Percentiles rank a stretch among this genome's conserved stretches.
These are phyloP conservation scores for Hamigera avellanea DNA, from an alignment of 495 filamentous ascomycete genomes.

Conservation along the genomic window DNA sequence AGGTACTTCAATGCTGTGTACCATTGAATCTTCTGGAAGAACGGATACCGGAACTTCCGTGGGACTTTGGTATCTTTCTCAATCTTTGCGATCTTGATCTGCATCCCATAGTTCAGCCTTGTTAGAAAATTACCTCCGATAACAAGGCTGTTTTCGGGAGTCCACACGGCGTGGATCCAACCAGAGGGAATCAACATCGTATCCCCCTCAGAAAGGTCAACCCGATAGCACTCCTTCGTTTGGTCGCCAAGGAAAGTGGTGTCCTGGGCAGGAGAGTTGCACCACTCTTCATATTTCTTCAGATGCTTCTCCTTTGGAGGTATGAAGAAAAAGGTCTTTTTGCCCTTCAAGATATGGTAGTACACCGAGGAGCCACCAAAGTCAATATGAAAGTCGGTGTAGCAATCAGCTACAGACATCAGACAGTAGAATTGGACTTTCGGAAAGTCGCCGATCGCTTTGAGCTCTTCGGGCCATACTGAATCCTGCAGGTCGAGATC, in stretches of 20 bases:
- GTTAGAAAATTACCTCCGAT: slow-evolving; percentile 73
- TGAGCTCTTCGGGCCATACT: slow-evolving; percentile 56
- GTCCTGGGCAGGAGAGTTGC: slow-evolving; percentile 60
- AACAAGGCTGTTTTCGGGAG: slow-evolving; percentile 62
- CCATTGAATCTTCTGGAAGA: slow-evolving; percentile 69
- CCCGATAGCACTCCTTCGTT: slow-evolving; percentile 63
- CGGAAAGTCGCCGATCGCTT: slow-evolving; percentile 43
- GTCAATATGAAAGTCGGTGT: slow-evolving; percentile 73
- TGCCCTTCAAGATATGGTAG: slow-evolving; percentile 66
- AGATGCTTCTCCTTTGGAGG: slow-evolving; percentile 62
- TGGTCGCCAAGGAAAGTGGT: slow-evolving; percentile 54
- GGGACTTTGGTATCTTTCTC: slow-evolving; percentile 65
- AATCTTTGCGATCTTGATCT: slow-evolving; percentile 58
- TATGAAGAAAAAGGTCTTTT: slow-evolving; percentile 72
- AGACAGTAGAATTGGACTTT: slow-evolving; percentile 63
- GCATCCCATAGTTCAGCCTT: slow-evolving; percentile 56
- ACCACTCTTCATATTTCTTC: slow-evolving; percentile 73
- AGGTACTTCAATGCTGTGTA: slow-evolving; percentile 57
- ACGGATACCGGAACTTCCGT: slow-evolving; percentile 58
- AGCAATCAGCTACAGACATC: slow-evolving; percentile 72
- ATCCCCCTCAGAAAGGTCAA: slow-evolving; percentile 61
- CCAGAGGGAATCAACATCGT: slow-evolving; percentile 72
- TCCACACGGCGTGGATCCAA: slow-evolving; percentile 78
- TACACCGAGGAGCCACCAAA: slow-evolving; percentile 72
- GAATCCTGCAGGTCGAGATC: slow-evolving; percentile 62